Evolutionary conservation across 2,329 filamentous ascomycete genomes (phyloP).

Genomic region (Fusarium sp.): DNA sequence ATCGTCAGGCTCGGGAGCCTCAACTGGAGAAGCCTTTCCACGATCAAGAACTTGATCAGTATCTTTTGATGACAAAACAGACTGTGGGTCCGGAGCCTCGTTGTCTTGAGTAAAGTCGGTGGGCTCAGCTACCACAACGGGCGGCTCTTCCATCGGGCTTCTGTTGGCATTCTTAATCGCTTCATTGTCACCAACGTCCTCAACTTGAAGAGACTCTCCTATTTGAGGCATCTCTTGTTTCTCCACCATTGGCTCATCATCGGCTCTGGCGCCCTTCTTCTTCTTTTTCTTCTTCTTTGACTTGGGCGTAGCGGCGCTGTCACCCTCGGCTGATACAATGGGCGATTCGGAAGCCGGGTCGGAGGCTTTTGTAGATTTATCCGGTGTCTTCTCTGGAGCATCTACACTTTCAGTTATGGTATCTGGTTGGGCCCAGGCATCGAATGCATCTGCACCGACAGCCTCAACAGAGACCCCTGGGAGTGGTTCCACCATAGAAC

Average conservation of each 20-base stretch:
- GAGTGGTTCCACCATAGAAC: not conserved
- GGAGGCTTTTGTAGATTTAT: not conserved
- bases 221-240: slow-evolving; percentile 1
- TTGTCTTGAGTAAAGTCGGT: not conserved
- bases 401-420: not conserved
- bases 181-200: slow-evolving; percentile 2
- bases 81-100: not conserved
- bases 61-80: not conserved
- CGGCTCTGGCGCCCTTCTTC: slow-evolving; percentile 37
- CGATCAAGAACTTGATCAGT: not conserved
- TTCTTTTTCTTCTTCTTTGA: slow-evolving; percentile 47
- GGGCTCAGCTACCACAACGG: not conserved
- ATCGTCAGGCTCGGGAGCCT: slow-evolving; percentile 12
- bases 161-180: not conserved
- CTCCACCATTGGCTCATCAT: slow-evolving; percentile 19
- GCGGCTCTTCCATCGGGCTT: not conserved
- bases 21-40: slow-evolving; percentile 1
- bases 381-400: slow-evolving; percentile 1
- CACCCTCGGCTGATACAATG: slow-evolving; percentile 8
- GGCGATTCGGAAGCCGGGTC: slow-evolving; percentile 16
- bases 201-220: not conserved
- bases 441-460: slow-evolving; percentile 27
- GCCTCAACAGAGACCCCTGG: not conserved
- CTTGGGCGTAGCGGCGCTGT: slow-evolving; percentile 15
- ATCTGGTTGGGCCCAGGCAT: slow-evolving; percentile 30